Percentiles rank a stretch among this genome's conserved stretches.
These are phyloP conservation scores for Aegilops sharonensis DNA, from an alignment of 176 grass and related monocot species.

Conservation along the genomic window DNA sequence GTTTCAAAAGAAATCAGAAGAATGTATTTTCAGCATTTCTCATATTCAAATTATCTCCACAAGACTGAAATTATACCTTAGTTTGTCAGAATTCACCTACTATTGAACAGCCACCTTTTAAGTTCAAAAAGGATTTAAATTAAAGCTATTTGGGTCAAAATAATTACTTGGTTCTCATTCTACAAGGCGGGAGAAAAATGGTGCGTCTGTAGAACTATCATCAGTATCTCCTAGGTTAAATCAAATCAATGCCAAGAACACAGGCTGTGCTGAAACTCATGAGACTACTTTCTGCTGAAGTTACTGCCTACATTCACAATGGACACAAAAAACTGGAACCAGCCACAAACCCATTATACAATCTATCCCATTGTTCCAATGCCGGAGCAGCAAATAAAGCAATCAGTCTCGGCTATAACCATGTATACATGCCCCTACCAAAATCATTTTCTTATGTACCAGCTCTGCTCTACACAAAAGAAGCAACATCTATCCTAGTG, in stretches of 20 bases:
- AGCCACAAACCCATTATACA: slow-evolving; percentile 45
- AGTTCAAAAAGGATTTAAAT: neutral
- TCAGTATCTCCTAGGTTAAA: neutral
- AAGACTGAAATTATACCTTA: neutral
- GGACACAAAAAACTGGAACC: slow-evolving; percentile 18
- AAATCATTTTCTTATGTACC: slow-evolving; percentile 67
- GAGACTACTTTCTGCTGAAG: slow-evolving; percentile 10
- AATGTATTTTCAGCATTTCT: neutral
- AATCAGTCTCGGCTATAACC: slow-evolving; percentile 33
- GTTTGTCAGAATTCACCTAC: neutral
- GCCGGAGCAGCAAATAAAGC: slow-evolving; percentile 25
- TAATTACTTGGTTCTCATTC: neutral
- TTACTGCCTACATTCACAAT: slow-evolving; percentile 30
- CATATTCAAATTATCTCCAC: neutral
- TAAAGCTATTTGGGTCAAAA: neutral
- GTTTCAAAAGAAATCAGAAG: too few species aligned
- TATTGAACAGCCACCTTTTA: neutral
- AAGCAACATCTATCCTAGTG: slow-evolving; percentile 53
- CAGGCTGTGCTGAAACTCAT: slow-evolving; percentile 9
- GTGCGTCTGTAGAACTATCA: neutral
- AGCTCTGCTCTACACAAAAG: slow-evolving; percentile 52
- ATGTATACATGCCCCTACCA: slow-evolving; percentile 56
- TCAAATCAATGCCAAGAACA: neutral
- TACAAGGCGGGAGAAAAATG: neutral
- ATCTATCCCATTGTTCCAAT: slow-evolving; percentile 34